Conservation (phyloP, 2,329 filamentous ascomycete species). For the Penicillium sp. region DNA sequence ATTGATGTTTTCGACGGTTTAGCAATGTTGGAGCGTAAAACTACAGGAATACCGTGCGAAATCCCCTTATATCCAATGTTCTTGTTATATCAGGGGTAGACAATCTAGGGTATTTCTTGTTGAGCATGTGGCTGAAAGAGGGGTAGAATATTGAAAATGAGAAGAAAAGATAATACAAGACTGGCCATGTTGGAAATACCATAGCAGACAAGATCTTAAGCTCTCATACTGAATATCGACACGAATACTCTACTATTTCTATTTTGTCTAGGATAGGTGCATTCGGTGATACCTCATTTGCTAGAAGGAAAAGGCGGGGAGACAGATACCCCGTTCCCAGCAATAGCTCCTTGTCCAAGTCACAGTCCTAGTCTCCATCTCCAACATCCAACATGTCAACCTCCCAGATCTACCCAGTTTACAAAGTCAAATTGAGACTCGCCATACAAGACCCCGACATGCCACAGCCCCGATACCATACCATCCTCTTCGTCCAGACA, state of each 20-base stretch:
- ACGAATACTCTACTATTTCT: neutral
- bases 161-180: neutral
- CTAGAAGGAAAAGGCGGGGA: neutral
- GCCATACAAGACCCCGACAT: conserved; percentile 3
- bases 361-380: neutral
- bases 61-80: too few relatives aligned
- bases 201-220: neutral
- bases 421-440: neutral
- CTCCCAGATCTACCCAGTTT: neutral
- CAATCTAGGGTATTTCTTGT: too few relatives aligned
- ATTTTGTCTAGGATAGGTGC: neutral
- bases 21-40: too few relatives aligned
- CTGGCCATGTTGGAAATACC: neutral
- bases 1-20: too few relatives aligned
- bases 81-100: too few relatives aligned
- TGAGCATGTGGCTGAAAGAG: too few relatives aligned
- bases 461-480: neutral
- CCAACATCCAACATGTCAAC: neutral
- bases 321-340: too few relatives aligned
- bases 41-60: too few relatives aligned
- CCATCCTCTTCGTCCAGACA: conserved; percentile 1
- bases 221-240: neutral
- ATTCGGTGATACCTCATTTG: neutral
- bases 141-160: neutral
- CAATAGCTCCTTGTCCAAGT: neutral